Evolutionary conservation across 2,329 filamentous ascomycete species (phyloP).

Genomic region (Paracamarosporium sp.): DNA sequence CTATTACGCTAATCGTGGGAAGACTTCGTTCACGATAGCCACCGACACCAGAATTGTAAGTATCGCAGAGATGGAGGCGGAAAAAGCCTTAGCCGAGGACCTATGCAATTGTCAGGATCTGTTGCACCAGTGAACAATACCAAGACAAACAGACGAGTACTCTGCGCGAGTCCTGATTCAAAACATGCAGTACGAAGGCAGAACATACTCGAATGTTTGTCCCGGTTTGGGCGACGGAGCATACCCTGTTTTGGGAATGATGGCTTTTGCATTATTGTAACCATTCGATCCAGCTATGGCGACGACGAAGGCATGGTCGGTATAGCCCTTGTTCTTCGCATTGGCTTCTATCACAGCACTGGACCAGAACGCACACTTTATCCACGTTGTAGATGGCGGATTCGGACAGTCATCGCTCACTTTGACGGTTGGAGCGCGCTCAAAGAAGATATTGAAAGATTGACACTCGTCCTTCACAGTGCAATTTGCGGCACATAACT

Average conservation of each 20-base stretch:
- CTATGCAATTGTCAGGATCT: not conserved
- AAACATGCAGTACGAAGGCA: not conserved
- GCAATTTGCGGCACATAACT: constrained; percentile 31
- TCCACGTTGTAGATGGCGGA: constrained; percentile 23
- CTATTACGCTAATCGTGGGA: not conserved
- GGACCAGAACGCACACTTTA: constrained; percentile 32
- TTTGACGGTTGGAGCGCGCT: constrained; percentile 23
- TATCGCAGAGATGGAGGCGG: not conserved
- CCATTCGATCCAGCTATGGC: constrained; percentile 26
- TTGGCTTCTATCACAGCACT: constrained; percentile 15
- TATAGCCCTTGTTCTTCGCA: constrained; percentile 18
- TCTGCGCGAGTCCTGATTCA: too few species aligned
- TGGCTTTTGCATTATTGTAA: constrained; percentile 20
- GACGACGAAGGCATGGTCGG: constrained; percentile 18
- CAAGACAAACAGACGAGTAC: not conserved
- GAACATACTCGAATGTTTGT: not conserved
- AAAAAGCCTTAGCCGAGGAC: not conserved
- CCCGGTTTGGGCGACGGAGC: not conserved
- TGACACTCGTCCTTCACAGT: constrained; percentile 18
- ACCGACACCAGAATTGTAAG: not conserved
- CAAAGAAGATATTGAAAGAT: constrained; percentile 33
- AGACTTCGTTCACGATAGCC: not conserved
- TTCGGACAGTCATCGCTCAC: constrained; percentile 19
- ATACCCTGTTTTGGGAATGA: not conserved
- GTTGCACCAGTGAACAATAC: not conserved